Conservation (phyloP, 2,329 filamentous ascomycete species). For the Verticillium nonalfalfae region DNA sequence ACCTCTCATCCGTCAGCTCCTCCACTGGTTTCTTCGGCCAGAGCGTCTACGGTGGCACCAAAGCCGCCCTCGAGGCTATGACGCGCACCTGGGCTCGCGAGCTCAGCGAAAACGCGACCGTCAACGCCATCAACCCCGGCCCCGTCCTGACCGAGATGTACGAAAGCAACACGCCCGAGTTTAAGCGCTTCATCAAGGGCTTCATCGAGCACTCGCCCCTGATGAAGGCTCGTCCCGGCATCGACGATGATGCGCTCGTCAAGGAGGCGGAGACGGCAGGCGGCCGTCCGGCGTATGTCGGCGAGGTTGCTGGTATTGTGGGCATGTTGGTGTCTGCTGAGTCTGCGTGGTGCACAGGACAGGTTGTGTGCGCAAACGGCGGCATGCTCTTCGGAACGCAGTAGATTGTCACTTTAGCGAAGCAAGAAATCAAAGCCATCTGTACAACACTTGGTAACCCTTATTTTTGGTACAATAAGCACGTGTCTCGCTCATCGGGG, state of each 20-base stretch:
- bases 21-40: conserved; percentile 47
- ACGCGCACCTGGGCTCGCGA: conserved; percentile 53
- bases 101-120: conserved; percentile 44
- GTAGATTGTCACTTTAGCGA: background rate
- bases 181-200: conserved; percentile 32
- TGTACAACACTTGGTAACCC: too few species aligned
- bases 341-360: conserved; percentile 71
- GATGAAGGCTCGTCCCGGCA: conserved; percentile 49
- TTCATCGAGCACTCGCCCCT: conserved; percentile 53
- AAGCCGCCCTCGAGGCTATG: conserved; percentile 54
- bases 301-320: conserved; percentile 69
- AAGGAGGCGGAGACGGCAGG: conserved; percentile 48
- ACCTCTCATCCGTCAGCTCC: conserved; percentile 49
- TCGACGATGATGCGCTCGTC: conserved; percentile 58
- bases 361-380: conserved; percentile 74
- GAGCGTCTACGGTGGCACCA: conserved; percentile 51
- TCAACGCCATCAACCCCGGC: conserved; percentile 53
- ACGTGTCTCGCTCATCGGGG: too few species aligned
- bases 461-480: too few species aligned
- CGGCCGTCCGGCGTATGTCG: conserved; percentile 56
- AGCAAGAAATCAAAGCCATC: background rate
- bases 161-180: conserved; percentile 31
- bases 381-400: conserved; percentile 49
- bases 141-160: conserved; percentile 51
- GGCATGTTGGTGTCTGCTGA: conserved; percentile 70